phyloP scores from a whole-genome alignment of 1,284 basidiomycete species.

The Chalciporus sp. region DNA sequence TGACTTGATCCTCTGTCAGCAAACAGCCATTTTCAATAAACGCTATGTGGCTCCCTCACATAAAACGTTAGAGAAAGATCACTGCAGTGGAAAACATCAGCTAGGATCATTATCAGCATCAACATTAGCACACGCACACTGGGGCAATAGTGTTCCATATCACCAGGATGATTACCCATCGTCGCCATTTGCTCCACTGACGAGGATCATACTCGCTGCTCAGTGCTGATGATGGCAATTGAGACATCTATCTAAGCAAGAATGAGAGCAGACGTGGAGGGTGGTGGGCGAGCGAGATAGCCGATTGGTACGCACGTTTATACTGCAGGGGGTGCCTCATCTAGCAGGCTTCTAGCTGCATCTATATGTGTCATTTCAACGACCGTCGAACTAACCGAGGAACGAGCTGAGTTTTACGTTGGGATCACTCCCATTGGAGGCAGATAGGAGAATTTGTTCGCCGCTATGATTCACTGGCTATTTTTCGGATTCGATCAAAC shows the following conservation, averaged over 20 bases:
- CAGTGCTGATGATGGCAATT: constrained; percentile 17
- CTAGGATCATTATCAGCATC: too few relatives aligned
- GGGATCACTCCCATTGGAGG: background rate
- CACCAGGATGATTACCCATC: constrained; percentile 28
- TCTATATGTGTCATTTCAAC: background rate
- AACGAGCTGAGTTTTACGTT: constrained; percentile 12
- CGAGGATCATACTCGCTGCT: constrained; percentile 26
- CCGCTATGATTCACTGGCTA: constrained; percentile 2
- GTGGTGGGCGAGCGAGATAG: too few relatives aligned
- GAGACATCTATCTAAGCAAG: constrained; percentile 16
- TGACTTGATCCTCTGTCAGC: constrained; percentile 11
- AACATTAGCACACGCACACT: constrained; percentile 15
- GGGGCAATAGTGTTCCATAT: constrained; percentile 31
- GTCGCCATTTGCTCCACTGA: constrained; percentile 28
- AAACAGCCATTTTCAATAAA: too few relatives aligned
- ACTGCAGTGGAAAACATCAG: constrained; percentile 8
- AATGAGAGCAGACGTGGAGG: too few relatives aligned
- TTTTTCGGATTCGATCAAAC: constrained; percentile 18
- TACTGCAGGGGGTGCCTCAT: constrained; percentile 8
- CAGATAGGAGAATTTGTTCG: constrained; percentile 1
- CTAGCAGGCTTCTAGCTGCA: background rate
- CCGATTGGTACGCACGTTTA: constrained; percentile 13
- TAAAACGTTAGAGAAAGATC: constrained; percentile 29
- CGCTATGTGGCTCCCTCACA: constrained; percentile 12
- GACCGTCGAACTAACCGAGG: constrained; percentile 22